Evolutionary conservation across 306 rosid species (phyloP).

Genomic region (Lathyrus oleraceus): DNA sequence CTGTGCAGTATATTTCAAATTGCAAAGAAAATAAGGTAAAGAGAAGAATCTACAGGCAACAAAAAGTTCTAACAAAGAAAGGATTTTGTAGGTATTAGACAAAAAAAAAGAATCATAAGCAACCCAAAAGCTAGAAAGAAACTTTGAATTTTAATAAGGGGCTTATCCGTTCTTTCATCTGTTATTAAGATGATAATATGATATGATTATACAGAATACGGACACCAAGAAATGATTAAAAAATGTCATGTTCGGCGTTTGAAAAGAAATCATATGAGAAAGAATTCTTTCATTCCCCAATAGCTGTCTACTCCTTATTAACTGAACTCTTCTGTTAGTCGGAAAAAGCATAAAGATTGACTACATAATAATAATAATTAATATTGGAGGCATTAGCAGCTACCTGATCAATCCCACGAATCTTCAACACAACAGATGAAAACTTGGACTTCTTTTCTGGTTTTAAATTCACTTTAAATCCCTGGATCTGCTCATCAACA

Average conservation of each 20-base stretch:
- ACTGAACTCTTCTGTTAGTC: background rate
- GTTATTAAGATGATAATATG: conserved; percentile 19
- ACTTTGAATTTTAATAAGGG: conserved; percentile 1
- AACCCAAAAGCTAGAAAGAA: conserved; percentile 16
- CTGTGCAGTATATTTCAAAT: conserved; percentile 47
- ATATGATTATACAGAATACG: background rate
- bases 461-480: conserved; percentile 85
- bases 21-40: conserved; percentile 33
- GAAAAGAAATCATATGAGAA: conserved; percentile 24
- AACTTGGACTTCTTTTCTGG: conserved; percentile 93
- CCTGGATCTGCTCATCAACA: conserved; percentile 79
- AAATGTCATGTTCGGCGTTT: background rate
- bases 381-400: conserved; percentile 24
- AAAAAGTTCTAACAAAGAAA: conserved; percentile 12
- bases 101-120: conserved; percentile 1
- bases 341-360: background rate
- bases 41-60: conserved; percentile 12
- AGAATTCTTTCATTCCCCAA: conserved; percentile 11
- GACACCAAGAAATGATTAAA: conserved; percentile 21
- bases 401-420: conserved; percentile 98
- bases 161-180: conserved; percentile 18
- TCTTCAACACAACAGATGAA: conserved; percentile 92
- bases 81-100: background rate
- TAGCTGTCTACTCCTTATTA: conserved; percentile 7
- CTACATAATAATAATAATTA: background rate